phyloP scores from a whole-genome alignment of 768 basidiomycete genomes.

The Amanita exitialis region DNA sequence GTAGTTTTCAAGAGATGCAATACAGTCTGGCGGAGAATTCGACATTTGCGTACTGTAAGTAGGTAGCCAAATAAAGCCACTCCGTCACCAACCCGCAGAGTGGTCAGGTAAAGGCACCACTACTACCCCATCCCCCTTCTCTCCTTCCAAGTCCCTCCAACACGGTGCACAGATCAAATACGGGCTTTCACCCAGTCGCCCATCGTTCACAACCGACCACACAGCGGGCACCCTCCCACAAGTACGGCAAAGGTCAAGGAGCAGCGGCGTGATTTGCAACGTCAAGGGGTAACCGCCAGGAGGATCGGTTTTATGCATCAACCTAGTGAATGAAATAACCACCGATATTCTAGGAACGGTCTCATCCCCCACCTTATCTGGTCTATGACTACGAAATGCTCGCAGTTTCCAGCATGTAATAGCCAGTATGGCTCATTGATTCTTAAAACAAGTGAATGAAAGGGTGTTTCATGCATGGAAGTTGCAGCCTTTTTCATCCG shows the following conservation, averaged over 20 bases:
- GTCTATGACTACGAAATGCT: conserved; percentile 68
- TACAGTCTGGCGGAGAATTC: conserved; percentile 30
- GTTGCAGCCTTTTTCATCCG: conserved; percentile 27
- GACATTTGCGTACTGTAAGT: conserved; percentile 13
- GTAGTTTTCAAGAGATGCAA: conserved; percentile 37
- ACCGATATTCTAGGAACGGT: background rate
- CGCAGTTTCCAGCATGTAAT: conserved; percentile 72
- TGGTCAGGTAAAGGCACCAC: conserved; percentile 45
- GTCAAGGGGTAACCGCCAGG: conserved; percentile 56
- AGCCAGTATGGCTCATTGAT: conserved; percentile 77
- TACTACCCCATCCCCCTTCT: conserved; percentile 32
- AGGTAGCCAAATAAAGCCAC: conserved; percentile 11
- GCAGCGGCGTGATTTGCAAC: conserved; percentile 50
- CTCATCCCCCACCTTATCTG: conserved; percentile 47
- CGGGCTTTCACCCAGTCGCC: conserved; percentile 70
- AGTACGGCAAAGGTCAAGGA: conserved; percentile 54
- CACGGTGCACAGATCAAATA: conserved; percentile 65
- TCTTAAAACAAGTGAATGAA: conserved; percentile 48
- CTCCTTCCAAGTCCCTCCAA: conserved; percentile 60
- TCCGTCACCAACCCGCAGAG: conserved; percentile 2
- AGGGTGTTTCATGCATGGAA: conserved; percentile 34
- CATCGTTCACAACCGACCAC: conserved; percentile 58
- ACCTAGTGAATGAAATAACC: conserved; percentile 24
- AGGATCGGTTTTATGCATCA: conserved; percentile 49
- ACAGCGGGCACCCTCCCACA: conserved; percentile 66